Percentiles rank a stretch among this genome's conserved stretches.
Evolutionary conservation across 108 stramenopile species (phyloP).

Genomic region (Cyclotella atomus): DNA sequence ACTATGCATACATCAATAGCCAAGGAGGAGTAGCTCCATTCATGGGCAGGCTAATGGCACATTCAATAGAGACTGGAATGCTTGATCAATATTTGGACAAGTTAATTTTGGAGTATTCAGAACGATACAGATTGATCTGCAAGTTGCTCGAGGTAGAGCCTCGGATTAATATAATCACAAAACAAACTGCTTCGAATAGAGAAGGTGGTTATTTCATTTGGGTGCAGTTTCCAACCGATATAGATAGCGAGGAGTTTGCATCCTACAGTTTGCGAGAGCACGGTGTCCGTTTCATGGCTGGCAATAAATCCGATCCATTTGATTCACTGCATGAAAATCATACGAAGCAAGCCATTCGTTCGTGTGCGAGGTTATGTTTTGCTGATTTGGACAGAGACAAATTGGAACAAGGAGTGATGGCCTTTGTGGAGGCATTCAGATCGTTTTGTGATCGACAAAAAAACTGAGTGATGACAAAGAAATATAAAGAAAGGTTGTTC

Average conservation of each 20-base stretch:
- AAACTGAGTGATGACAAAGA: too few relatives aligned
- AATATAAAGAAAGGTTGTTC: too few relatives aligned
- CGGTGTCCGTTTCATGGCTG: slow-evolving; percentile 62
- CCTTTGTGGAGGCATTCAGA: slow-evolving; percentile 49
- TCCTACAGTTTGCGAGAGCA: slow-evolving; percentile 25
- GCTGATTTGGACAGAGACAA: slow-evolving; percentile 57
- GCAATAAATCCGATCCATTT: slow-evolving; percentile 54
- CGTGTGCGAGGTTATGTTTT: slow-evolving; percentile 69
- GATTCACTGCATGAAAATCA: slow-evolving; percentile 11
- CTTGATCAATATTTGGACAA: slow-evolving; percentile 54
- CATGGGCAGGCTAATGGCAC: slow-evolving; percentile 58
- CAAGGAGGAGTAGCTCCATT: slow-evolving; percentile 74
- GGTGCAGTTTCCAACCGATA: slow-evolving; percentile 55
- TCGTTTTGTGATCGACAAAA: too few relatives aligned
- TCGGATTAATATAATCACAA: slow-evolving; percentile 38
- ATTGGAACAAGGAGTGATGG: slow-evolving; percentile 34
- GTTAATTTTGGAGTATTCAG: slow-evolving; percentile 45
- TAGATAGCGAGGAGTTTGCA: slow-evolving; percentile 54
- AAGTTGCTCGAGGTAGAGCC: slow-evolving; percentile 39
- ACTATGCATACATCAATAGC: slow-evolving; percentile 65
- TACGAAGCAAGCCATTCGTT: slow-evolving; percentile 13
- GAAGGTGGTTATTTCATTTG: slow-evolving; percentile 75
- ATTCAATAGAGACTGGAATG: slow-evolving; percentile 43
- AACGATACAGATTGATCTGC: slow-evolving; percentile 47
- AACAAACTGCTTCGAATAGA: slow-evolving; percentile 16